phyloP scores from a whole-genome alignment of 192 early-diverging fungal genomes.

The Kappamyces sp. region DNA sequence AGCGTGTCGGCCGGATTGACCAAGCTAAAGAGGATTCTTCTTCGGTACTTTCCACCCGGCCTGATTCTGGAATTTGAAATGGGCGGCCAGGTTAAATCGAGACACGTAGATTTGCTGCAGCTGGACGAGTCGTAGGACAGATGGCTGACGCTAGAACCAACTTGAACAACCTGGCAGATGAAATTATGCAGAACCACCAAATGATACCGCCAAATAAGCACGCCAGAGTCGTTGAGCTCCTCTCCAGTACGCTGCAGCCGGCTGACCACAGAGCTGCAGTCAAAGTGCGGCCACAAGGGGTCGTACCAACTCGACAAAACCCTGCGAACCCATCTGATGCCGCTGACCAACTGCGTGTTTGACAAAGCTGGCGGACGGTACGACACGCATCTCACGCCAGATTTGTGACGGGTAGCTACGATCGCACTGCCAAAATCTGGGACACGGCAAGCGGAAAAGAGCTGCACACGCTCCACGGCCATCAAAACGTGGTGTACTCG shows the following conservation, averaged over 20 bases:
- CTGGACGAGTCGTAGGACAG: slow-evolving; percentile 14
- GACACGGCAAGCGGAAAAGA: slow-evolving; percentile 31
- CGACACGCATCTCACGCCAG: slow-evolving; percentile 3
- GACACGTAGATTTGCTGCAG: slow-evolving; percentile 18
- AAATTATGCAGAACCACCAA: slow-evolving; percentile 17
- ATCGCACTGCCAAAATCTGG: slow-evolving; percentile 45
- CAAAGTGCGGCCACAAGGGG: neutral
- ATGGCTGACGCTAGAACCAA: slow-evolving; percentile 8
- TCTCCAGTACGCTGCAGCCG: neutral
- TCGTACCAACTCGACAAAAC: slow-evolving; percentile 25
- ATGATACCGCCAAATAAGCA: neutral
- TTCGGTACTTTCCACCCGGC: slow-evolving; percentile 27
- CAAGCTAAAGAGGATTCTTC: slow-evolving; percentile 19
- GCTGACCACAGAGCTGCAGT: slow-evolving; percentile 17
- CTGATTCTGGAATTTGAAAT: slow-evolving; percentile 23
- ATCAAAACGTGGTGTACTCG: slow-evolving; percentile 47
- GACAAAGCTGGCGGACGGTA: slow-evolving; percentile 35
- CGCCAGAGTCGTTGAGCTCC: neutral
- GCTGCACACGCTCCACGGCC: slow-evolving; percentile 36
- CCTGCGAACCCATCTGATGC: slow-evolving; percentile 39
- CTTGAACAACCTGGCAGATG: neutral
- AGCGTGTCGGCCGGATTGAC: neutral
- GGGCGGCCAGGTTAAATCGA: neutral
- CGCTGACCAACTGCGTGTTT: slow-evolving; percentile 48
- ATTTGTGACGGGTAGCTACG: slow-evolving; percentile 43